A percentile compares a stretch with the other conserved stretches of the same genome.
Conservation (phyloP, 768 basidiomycete species). For the Saitozyma sp. region DNA sequence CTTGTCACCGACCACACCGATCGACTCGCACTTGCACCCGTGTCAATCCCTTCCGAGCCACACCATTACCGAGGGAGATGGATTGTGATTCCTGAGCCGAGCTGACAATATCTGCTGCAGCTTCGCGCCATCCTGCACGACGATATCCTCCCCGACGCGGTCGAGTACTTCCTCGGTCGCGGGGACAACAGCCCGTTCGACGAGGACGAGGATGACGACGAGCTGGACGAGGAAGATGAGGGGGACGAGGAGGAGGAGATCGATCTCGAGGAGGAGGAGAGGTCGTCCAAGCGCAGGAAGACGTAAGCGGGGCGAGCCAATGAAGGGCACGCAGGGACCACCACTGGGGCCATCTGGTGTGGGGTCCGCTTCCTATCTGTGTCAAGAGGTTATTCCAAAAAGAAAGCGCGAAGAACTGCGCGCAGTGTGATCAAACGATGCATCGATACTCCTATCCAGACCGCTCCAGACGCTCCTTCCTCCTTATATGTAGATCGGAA, state of each 20-base stretch:
- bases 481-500: neutral
- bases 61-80: neutral
- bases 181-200: slow-evolving; percentile 30
- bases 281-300: no score
- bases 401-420: no score
- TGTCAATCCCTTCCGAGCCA: neutral
- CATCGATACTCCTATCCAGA: no score
- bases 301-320: no score
- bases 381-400: no score
- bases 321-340: no score
- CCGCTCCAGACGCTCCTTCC: neutral
- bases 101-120: slow-evolving; percentile 12
- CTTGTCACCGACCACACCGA: neutral
- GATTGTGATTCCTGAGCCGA: neutral
- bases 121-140: slow-evolving; percentile 17
- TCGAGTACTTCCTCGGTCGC: slow-evolving; percentile 45
- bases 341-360: no score
- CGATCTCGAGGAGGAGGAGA: slow-evolving; percentile 46
- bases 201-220: slow-evolving; percentile 45
- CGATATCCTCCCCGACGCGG: slow-evolving; percentile 39
- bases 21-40: neutral
- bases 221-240: slow-evolving; percentile 41
- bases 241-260: slow-evolving; percentile 43
- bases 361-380: no score
- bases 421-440: no score